These are phyloP conservation scores for Hansenula sp. DNA, from an alignment of 1,139 yeast species.

Conservation along the genomic window DNA sequence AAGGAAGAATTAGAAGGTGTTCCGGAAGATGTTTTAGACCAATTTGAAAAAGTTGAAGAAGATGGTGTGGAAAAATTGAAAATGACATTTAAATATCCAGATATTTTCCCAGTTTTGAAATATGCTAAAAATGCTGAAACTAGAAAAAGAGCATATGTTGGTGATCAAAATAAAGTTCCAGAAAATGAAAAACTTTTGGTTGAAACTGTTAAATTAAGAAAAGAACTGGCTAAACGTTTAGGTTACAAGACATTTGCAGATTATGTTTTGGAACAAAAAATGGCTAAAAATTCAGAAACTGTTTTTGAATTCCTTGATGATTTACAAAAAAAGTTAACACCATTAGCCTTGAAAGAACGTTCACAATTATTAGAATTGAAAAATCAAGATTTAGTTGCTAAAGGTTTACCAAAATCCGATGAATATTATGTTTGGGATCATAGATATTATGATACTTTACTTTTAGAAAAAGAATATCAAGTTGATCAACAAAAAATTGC, in stretches of 20 bases:
- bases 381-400: constrained; percentile 41
- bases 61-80: constrained; percentile 36
- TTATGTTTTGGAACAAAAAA: constrained; percentile 66
- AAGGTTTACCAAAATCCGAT: constrained; percentile 34
- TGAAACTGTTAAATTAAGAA: constrained; percentile 58
- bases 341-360: constrained; percentile 55
- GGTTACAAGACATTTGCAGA: constrained; percentile 69
- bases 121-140: constrained; percentile 61
- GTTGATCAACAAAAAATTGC: constrained; percentile 70
- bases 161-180: constrained; percentile 62
- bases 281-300: constrained; percentile 65
- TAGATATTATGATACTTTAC: constrained; percentile 57
- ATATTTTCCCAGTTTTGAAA: constrained; percentile 69
- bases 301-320: constrained; percentile 62
- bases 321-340: constrained; percentile 50
- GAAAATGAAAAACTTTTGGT: constrained; percentile 56
- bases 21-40: constrained; percentile 56
- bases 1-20: constrained; percentile 69
- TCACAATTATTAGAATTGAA: constrained; percentile 47
- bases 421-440: constrained; percentile 72
- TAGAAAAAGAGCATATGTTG: constrained; percentile 59
- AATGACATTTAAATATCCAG: constrained; percentile 81
- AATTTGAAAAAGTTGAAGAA: constrained; percentile 45
- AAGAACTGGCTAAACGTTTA: constrained; percentile 53
- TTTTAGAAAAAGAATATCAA: constrained; percentile 61